Evolutionary conservation across 140 eudicot genomes (phyloP), one percentile per base, ranked within the genome.

Genomic region (Oenanthe javanica): DNA sequence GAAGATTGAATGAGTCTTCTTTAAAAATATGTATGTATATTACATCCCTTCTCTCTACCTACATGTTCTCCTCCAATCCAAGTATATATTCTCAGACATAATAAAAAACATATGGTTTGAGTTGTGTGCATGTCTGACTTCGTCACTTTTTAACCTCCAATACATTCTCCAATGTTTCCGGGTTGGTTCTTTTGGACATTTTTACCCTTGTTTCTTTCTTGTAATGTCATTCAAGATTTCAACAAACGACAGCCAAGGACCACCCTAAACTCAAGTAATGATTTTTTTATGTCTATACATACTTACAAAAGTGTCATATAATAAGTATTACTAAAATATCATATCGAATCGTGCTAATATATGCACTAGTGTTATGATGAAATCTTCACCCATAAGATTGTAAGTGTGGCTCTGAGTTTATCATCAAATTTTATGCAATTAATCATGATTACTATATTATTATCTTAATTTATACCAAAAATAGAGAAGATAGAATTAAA

Each of bases 1-100:
- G 73, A 67, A 67, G 73, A 67, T 67, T 67, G 73, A 67, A 67
- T 31, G 73, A 67, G 73, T 67, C 73, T 67, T 67, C 73, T 67
- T 67, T 31, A 12, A 31, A 36, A 27, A 43, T 43, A 43, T 43
- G 46, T 43, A 43, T 5, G 46, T 67, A 1, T 31, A 27, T 31
- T 36, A 36, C 40, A 9, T 8, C 70, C 46, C 73, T 67, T 67
- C 46, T 67, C 46, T 67, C 46, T 36, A 25, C 46, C 43, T 27
- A 27, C 16, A 31, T 31, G 73, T 67, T 67, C 73, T 67, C 73
- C 46, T 67, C 21, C 73, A 31, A 31, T 31, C 73, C 73, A 67
- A 67, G 4, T 31, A 67, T 67, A 36, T 27, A 67, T 27, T 67
- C 73, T 23, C 73, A 67, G 73, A 67, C 73, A 67, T 13, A 36